Percentiles rank a stretch among this genome's conserved stretches.
Evolutionary conservation across 768 basidiomycete species (phyloP).

Genomic region (Amanita molliuscula): DNA sequence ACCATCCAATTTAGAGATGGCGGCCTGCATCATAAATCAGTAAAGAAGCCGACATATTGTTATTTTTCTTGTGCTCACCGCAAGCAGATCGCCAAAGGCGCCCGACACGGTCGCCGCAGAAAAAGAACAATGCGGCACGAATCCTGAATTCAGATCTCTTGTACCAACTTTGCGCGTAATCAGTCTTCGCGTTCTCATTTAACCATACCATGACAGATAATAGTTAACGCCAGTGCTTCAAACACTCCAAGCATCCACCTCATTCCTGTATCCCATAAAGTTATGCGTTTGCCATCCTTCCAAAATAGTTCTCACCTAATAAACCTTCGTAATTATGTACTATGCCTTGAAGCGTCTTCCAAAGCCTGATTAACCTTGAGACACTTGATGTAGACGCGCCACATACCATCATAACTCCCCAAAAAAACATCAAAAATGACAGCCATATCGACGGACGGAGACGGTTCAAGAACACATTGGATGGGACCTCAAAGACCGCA

Average conservation of each 20-base stretch:
- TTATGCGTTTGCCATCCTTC: background rate
- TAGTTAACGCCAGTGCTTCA: conserved; percentile 68
- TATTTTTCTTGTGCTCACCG: conserved; percentile 27
- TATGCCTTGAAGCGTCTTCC: conserved; percentile 62
- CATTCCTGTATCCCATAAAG: conserved; percentile 34
- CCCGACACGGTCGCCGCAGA: conserved; percentile 73
- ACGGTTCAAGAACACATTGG: conserved; percentile 63
- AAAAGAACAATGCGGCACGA: conserved; percentile 57
- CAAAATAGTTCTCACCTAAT: conserved; percentile 32
- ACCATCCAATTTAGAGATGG: conserved; percentile 64
- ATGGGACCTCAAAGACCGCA: conserved; percentile 68
- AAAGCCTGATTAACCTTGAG: conserved; percentile 9
- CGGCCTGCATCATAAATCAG: conserved; percentile 27
- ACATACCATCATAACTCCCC: conserved; percentile 69
- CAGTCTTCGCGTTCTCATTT: background rate
- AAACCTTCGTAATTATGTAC: conserved; percentile 61
- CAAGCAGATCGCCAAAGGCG: conserved; percentile 72
- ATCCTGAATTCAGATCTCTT: conserved; percentile 71
- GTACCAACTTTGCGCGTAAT: conserved; percentile 26
- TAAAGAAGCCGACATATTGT: background rate
- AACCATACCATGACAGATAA: conserved; percentile 57
- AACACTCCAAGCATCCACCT: conserved; percentile 65
- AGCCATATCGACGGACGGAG: conserved; percentile 73
- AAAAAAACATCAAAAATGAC: conserved; percentile 59
- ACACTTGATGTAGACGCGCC: background rate